Evolutionary conservation across 2,329 filamentous ascomycete genomes (phyloP).

Genomic region (Rhynchosporium secalis): DNA sequence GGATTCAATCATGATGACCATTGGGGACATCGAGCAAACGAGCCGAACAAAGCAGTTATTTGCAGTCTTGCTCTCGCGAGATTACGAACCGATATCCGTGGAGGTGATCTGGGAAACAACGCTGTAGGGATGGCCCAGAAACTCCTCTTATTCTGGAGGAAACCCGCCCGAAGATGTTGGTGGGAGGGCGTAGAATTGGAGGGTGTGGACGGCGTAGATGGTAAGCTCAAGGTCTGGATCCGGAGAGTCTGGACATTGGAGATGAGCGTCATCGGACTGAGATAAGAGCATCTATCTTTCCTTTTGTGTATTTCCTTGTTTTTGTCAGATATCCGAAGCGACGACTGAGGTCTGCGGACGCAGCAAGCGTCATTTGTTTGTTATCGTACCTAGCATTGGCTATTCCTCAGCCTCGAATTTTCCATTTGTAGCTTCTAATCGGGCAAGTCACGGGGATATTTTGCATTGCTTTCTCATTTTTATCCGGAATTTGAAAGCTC

Average conservation of each 20-base stretch:
- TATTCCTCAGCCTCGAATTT: constrained; percentile 7
- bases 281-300: constrained; percentile 44
- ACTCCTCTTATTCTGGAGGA: constrained; percentile 94
- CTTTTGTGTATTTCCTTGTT: constrained; percentile 13
- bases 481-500: constrained; percentile 5
- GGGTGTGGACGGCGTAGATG: constrained; percentile 84
- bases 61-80: constrained; percentile 93
- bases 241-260: constrained; percentile 96
- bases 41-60: constrained; percentile 97
- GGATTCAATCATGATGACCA: constrained; percentile 94
- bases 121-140: constrained; percentile 98
- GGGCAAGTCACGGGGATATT: not conserved
- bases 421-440: constrained; percentile 9
- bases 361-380: constrained; percentile 18
- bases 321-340: constrained; percentile 19
- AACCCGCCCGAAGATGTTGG: constrained; percentile 95
- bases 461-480: constrained; percentile 2
- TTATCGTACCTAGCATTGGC: constrained; percentile 14
- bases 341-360: constrained; percentile 14
- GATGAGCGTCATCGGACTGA: constrained; percentile 91
- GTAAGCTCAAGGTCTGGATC: constrained; percentile 97
- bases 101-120: constrained; percentile 72
- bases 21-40: constrained; percentile 96
- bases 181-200: constrained; percentile 97
- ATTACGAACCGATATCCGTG: constrained; percentile 87